Percentiles rank a stretch among this genome's conserved stretches.
phyloP scores from a whole-genome alignment of 208 protist species.

The Herpetomonas muscarum region DNA sequence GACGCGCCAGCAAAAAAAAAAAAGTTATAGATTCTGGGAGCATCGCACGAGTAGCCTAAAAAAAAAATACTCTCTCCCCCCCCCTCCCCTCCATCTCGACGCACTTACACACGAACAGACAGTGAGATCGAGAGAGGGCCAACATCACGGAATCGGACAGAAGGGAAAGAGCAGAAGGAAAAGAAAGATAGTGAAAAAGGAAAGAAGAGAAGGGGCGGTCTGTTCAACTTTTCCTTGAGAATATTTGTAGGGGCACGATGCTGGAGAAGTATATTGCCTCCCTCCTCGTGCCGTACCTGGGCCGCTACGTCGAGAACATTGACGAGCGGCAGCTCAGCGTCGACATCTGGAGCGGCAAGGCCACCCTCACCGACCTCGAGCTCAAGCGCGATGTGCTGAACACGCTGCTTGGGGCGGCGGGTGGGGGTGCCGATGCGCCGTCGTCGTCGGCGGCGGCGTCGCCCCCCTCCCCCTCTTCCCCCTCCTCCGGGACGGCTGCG shows the following conservation, averaged over 20 bases:
- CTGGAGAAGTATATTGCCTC: constrained; percentile 79
- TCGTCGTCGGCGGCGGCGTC: not conserved
- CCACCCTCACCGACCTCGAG: constrained; percentile 66
- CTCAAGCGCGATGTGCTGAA: constrained; percentile 64
- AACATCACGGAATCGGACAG: too few relatives aligned
- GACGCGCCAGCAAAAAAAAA: not conserved
- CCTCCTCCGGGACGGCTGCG: constrained; percentile 4
- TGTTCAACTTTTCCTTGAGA: not conserved
- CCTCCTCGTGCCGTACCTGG: constrained; percentile 83
- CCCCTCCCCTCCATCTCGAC: not conserved
- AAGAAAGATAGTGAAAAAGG: not conserved
- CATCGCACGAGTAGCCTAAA: too few relatives aligned
- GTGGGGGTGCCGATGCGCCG: constrained; percentile 6
- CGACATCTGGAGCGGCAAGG: constrained; percentile 83
- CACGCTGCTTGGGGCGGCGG: constrained; percentile 30
- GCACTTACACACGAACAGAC: too few relatives aligned
- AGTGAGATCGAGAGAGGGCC: too few relatives aligned
- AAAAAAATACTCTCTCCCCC: constrained; percentile 2
- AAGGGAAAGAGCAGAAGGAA: constrained; percentile 2
- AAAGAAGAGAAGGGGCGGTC: not conserved
- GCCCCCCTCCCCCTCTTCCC: not conserved
- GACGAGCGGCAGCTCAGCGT: constrained; percentile 74
- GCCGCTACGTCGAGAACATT: constrained; percentile 81
- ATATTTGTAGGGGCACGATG: constrained; percentile 28
- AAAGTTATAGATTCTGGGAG: too few relatives aligned